Evolutionary conservation across 176 grass and related monocot genomes (phyloP).

Genomic region (Oryza longistaminata): DNA sequence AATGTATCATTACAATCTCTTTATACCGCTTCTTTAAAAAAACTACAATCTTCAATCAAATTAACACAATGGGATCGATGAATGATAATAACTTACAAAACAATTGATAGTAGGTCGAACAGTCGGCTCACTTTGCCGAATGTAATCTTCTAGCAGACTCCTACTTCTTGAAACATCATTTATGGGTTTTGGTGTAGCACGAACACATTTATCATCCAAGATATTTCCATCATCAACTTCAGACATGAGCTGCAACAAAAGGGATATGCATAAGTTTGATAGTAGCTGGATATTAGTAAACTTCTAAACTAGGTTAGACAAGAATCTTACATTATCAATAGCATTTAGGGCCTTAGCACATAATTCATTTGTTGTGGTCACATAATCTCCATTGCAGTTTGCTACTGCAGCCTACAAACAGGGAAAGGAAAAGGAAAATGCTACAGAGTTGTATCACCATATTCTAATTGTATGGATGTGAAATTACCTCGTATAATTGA

Average conservation of each 20-base stretch:
- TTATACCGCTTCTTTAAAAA: not conserved
- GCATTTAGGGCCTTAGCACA: constrained; percentile 29
- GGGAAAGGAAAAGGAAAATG: not conserved
- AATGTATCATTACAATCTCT: too few species aligned
- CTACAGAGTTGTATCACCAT: not conserved
- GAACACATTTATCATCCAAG: constrained; percentile 36
- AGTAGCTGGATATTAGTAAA: not conserved
- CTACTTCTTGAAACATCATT: not conserved
- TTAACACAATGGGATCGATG: not conserved
- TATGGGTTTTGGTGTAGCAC: constrained; percentile 1
- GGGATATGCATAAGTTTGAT: not conserved
- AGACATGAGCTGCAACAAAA: constrained; percentile 13
- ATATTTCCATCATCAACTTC: not conserved
- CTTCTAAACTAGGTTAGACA: not conserved
- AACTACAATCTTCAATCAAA: not conserved
- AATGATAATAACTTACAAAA: constrained; percentile 27
- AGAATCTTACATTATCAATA: constrained; percentile 25
- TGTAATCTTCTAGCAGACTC: not conserved
- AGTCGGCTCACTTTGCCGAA: constrained; percentile 1
- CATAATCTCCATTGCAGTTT: constrained; percentile 40
- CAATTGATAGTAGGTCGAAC: constrained; percentile 31
- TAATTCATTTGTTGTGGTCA: not conserved
- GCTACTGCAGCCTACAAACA: constrained; percentile 16
- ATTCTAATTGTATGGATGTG: not conserved
- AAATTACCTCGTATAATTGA: constrained; percentile 17